phyloP scores from a whole-genome alignment of 768 basidiomycete genomes.

The Pisolithus microcarpus region DNA sequence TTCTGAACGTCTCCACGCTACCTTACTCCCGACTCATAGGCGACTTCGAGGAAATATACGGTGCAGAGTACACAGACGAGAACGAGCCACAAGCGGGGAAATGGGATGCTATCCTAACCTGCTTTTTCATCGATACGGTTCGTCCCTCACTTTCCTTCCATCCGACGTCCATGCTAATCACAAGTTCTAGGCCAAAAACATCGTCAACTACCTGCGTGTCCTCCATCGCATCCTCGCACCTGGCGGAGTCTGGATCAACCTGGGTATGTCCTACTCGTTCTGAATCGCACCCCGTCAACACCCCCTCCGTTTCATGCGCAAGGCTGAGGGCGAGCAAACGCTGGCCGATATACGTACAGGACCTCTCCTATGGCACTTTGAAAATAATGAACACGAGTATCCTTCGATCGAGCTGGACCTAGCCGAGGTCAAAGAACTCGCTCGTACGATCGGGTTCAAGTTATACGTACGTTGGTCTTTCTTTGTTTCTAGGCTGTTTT shows the following conservation, averaged over 20 bases:
- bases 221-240: conserved; percentile 77
- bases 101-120: conserved; percentile 90
- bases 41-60: conserved; percentile 92
- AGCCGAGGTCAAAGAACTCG: conserved; percentile 80
- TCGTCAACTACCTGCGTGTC: conserved; percentile 84
- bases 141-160: conserved; percentile 10
- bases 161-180: background rate
- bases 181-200: conserved; percentile 74
- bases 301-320: no score
- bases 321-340: no score
- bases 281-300: no score
- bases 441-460: conserved; percentile 70
- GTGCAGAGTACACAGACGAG: conserved; percentile 40
- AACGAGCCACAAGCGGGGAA: conserved; percentile 63
- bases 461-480: conserved; percentile 49
- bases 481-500: background rate
- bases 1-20: background rate
- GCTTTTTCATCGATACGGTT: conserved; percentile 97
- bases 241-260: conserved; percentile 89
- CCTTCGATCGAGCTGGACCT: conserved; percentile 81
- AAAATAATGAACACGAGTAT: conserved; percentile 78
- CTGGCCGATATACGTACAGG: conserved; percentile 37
- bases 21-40: conserved; percentile 35
- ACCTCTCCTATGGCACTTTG: conserved; percentile 95
- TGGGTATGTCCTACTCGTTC: conserved; percentile 37